Conservation (phyloP, 768 basidiomycete species). For the Udeniomyces megalosporus region DNA sequence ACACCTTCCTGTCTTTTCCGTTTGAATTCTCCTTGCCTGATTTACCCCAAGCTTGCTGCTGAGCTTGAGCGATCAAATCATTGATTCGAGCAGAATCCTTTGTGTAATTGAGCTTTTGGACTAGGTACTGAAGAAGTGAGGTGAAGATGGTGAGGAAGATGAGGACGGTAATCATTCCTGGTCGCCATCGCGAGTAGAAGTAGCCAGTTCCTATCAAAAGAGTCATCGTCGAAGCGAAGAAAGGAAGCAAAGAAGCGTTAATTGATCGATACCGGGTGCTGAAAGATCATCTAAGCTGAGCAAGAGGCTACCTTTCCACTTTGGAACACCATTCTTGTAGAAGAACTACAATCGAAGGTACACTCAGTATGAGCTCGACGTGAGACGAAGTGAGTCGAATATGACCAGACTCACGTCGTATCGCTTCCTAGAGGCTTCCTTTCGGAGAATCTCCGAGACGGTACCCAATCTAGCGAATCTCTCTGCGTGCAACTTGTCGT, state of each 20-base stretch:
- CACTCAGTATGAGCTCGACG: neutral
- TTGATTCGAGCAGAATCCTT: slow-evolving; percentile 54
- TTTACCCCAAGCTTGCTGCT: slow-evolving; percentile 3
- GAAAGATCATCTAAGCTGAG: too few relatives aligned
- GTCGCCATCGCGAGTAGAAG: slow-evolving; percentile 89
- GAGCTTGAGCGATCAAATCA: slow-evolving; percentile 20
- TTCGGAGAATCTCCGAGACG: slow-evolving; percentile 63
- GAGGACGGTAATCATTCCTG: slow-evolving; percentile 69
- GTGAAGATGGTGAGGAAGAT: slow-evolving; percentile 61
- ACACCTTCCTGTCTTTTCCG: slow-evolving; percentile 20
- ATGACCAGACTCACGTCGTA: slow-evolving; percentile 33
- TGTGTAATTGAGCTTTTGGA: slow-evolving; percentile 60
- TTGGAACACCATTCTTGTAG: slow-evolving; percentile 93
- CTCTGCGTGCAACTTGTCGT: slow-evolving; percentile 63
- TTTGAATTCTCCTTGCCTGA: slow-evolving; percentile 12
- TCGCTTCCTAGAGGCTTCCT: slow-evolving; percentile 57
- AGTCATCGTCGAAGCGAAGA: neutral
- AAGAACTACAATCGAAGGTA: slow-evolving; percentile 40
- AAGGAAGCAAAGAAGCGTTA: neutral
- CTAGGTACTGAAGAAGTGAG: slow-evolving; percentile 62
- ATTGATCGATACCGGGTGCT: too few relatives aligned
- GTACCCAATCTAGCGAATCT: slow-evolving; percentile 84
- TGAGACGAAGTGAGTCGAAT: neutral
- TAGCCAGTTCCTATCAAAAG: slow-evolving; percentile 53
- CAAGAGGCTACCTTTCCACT: slow-evolving; percentile 53